These are phyloP conservation scores for Novymonas esmeraldas DNA, from an alignment of 208 protist genomes.

Conservation along the genomic window DNA sequence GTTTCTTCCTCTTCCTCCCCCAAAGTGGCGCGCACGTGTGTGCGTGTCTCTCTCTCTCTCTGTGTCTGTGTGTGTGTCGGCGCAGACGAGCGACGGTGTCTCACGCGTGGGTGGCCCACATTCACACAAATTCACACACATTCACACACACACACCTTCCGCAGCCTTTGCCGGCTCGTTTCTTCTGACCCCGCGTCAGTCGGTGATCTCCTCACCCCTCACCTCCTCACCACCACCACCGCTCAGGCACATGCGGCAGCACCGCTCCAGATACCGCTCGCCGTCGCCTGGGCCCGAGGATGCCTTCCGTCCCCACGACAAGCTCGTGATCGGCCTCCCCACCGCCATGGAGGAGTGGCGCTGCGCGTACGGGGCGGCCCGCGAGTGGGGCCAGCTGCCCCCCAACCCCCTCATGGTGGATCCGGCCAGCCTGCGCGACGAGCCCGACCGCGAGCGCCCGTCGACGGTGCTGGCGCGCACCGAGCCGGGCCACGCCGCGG, in stretches of 20 bases:
- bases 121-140: too few relatives aligned
- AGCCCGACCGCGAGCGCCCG: background rate
- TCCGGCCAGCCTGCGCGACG: background rate
- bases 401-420: slow-evolving; percentile 19
- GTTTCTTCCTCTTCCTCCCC: background rate
- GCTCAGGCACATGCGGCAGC: background rate
- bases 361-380: slow-evolving; percentile 5
- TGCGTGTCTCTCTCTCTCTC: background rate
- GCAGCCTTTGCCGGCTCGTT: background rate
- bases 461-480: background rate
- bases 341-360: slow-evolving; percentile 26
- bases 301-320: slow-evolving; percentile 24
- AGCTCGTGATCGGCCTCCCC: slow-evolving; percentile 33
- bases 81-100: too few relatives aligned
- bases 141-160: background rate
- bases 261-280: background rate
- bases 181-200: too few relatives aligned
- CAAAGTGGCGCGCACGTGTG: background rate
- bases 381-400: slow-evolving; percentile 16
- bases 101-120: too few relatives aligned
- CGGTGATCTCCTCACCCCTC: too few relatives aligned
- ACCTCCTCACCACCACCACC: background rate
- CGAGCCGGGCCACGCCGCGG: background rate
- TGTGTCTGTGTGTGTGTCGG: background rate
- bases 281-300: background rate